phyloP scores from a whole-genome alignment of 371 early-diverging fungal species.

The Rhizopus sp. region DNA sequence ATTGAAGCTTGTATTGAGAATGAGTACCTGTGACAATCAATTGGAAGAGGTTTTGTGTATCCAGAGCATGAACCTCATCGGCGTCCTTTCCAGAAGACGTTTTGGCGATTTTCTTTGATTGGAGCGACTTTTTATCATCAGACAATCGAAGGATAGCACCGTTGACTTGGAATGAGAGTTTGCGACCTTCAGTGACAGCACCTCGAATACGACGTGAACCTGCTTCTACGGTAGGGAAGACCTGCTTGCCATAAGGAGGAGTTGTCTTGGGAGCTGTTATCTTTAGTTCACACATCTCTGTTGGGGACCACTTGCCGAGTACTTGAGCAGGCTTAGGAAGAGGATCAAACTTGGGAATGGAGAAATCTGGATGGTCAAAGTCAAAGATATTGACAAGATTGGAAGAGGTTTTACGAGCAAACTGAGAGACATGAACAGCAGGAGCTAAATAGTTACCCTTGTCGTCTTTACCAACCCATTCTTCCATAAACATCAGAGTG shows the following conservation, averaged over 20 bases:
- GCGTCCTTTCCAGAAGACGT: neutral
- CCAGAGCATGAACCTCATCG: neutral
- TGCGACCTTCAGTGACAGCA: conserved; percentile 21
- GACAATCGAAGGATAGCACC: conserved; percentile 6
- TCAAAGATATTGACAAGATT: conserved; percentile 25
- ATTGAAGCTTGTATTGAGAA: conserved; percentile 18
- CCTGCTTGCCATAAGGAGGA: conserved; percentile 32
- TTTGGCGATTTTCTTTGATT: conserved; percentile 8
- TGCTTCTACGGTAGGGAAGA: conserved; percentile 20
- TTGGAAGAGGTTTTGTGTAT: conserved; percentile 2
- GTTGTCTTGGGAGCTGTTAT: conserved; percentile 23
- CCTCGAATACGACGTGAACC: conserved; percentile 28
- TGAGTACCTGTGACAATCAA: conserved; percentile 11
- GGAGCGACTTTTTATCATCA: neutral
- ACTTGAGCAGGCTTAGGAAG: conserved; percentile 16
- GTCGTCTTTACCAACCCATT: conserved; percentile 29
- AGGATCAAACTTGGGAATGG: conserved; percentile 19
- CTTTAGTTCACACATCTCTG: conserved; percentile 28
- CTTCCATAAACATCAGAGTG: conserved; percentile 26
- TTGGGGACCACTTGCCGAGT: conserved; percentile 23
- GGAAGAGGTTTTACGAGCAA: conserved; percentile 20
- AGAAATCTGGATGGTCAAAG: conserved; percentile 27
- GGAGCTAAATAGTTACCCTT: conserved; percentile 23
- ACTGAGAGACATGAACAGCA: conserved; percentile 23
- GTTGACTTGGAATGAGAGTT: conserved; percentile 9